These are phyloP conservation scores for Ustilago crameri DNA, from an alignment of 1,284 basidiomycete genomes.

Conservation along the genomic window DNA sequence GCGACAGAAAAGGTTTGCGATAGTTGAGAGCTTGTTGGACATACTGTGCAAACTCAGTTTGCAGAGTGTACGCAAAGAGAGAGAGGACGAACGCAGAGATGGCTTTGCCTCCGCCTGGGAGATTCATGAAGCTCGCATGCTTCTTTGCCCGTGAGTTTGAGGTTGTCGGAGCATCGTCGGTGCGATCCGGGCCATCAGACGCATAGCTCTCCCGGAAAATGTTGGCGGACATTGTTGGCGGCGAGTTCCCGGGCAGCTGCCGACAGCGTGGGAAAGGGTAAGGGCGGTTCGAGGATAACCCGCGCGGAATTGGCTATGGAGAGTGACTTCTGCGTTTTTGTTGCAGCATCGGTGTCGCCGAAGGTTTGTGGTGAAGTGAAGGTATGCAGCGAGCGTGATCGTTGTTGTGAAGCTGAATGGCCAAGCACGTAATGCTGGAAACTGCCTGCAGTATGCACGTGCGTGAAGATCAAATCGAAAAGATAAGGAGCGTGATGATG, in stretches of 20 bases:
- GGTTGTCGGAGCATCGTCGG: background rate
- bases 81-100: slow-evolving; percentile 57
- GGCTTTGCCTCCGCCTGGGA: slow-evolving; percentile 50
- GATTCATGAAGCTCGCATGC: slow-evolving; percentile 20
- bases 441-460: background rate
- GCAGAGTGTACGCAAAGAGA: slow-evolving; percentile 62
- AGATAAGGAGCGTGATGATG: background rate
- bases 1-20: slow-evolving; percentile 62
- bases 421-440: background rate
- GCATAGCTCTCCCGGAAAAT: slow-evolving; percentile 47
- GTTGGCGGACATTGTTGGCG: slow-evolving; percentile 36
- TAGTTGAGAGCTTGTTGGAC: slow-evolving; percentile 63
- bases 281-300: background rate
- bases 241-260: background rate
- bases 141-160: slow-evolving; percentile 6
- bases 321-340: background rate
- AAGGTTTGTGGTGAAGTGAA: background rate
- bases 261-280: background rate
- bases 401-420: background rate
- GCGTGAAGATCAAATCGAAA: background rate
- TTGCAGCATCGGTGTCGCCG: background rate
- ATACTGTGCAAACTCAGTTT: slow-evolving; percentile 67
- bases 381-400: background rate
- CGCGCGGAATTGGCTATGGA: background rate
- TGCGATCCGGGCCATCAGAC: background rate